A percentile compares a stretch with the other conserved stretches of the same genome.
These are phyloP conservation scores for Sugiyamaella sp. DNA, from an alignment of 1,139 yeast genomes.

Conservation along the genomic window DNA sequence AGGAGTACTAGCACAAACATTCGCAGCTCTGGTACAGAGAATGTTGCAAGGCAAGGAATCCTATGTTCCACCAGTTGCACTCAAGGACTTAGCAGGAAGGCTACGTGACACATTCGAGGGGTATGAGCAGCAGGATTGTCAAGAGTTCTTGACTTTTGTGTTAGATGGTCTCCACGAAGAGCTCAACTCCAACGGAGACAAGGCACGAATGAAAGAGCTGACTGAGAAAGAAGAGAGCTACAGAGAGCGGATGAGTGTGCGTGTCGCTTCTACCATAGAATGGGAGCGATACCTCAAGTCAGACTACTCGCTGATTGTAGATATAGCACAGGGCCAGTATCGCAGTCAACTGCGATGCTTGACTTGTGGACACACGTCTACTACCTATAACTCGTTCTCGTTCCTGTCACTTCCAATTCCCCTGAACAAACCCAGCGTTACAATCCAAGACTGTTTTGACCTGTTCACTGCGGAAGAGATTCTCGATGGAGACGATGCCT, in stretches of 20 bases:
- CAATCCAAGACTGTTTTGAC: conserved; percentile 65
- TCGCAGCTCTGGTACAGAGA: conserved; percentile 64
- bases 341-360: conserved; percentile 77
- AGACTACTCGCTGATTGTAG: conserved; percentile 83
- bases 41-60: conserved; percentile 57
- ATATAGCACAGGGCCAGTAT: conserved; percentile 88
- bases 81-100: conserved; percentile 67
- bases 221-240: conserved; percentile 75
- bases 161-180: conserved; percentile 90
- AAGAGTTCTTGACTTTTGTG: conserved; percentile 82
- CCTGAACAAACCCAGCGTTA: conserved; percentile 41
- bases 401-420: conserved; percentile 79
- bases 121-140: conserved; percentile 91
- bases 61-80: conserved; percentile 57
- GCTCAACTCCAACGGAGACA: conserved; percentile 67
- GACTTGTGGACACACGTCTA: conserved; percentile 76
- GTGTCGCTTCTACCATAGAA: conserved; percentile 88
- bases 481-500: conserved; percentile 79
- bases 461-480: conserved; percentile 69
- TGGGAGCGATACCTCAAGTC: conserved; percentile 91
- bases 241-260: conserved; percentile 73
- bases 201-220: conserved; percentile 56
- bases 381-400: conserved; percentile 83
- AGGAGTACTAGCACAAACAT: conserved; percentile 76
- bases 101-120: conserved; percentile 72